A percentile compares a stretch with the other conserved stretches of the same genome.
phyloP scores from a whole-genome alignment of 192 early-diverging fungal species.

The Piromyces finnis region DNA sequence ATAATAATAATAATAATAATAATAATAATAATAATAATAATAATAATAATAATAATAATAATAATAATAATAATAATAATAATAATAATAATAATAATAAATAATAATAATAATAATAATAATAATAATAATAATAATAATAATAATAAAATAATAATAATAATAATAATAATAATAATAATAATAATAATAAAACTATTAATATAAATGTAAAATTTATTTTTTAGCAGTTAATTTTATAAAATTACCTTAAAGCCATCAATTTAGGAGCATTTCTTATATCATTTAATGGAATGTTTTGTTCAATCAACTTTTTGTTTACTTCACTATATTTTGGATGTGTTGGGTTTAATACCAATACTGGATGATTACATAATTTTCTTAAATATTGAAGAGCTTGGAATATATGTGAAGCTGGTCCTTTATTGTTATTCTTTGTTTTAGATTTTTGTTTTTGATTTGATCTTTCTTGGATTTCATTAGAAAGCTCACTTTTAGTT shows the following conservation, averaged over 20 bases:
- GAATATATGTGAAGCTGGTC: conserved; percentile 70
- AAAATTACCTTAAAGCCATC: conserved; percentile 52
- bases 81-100: too few species aligned
- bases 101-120: too few species aligned
- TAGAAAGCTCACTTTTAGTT: conserved; percentile 11
- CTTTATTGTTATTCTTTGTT: conserved; percentile 5
- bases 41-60: too few species aligned
- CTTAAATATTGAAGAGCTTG: conserved; percentile 93
- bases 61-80: too few species aligned
- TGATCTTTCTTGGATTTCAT: conserved; percentile 14
- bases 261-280: conserved; percentile 77
- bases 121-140: too few species aligned
- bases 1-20: too few species aligned
- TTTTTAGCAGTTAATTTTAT: too few species aligned
- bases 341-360: conserved; percentile 66
- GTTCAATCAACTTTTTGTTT: conserved; percentile 27
- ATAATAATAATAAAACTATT: conserved; percentile 1
- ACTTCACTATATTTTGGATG: conserved; percentile 71
- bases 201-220: background rate
- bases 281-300: conserved; percentile 43
- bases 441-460: conserved; percentile 15
- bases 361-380: conserved; percentile 91
- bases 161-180: too few species aligned
- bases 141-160: too few species aligned
- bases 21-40: too few species aligned